A percentile compares a stretch with the other conserved stretches of the same genome.
Evolutionary conservation across 441 rosid genomes (phyloP).

Genomic region (Pelargonium citronellum): DNA sequence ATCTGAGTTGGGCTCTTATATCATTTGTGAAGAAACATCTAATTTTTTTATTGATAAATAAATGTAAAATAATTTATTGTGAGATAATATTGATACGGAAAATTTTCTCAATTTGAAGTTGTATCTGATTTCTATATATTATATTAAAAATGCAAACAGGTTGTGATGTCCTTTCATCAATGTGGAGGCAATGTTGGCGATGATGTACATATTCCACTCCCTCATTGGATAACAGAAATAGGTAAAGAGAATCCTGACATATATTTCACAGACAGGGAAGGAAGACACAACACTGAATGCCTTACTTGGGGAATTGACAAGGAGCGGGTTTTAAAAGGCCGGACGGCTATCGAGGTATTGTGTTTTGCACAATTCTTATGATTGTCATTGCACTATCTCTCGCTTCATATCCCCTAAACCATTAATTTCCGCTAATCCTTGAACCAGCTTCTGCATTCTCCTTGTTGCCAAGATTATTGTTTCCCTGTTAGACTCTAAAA

Average conservation of each 20-base stretch:
- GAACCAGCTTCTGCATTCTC: neutral
- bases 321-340: constrained; percentile 82
- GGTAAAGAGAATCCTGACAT: constrained; percentile 88
- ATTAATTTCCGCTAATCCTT: neutral
- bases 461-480: neutral
- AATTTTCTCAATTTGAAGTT: neutral
- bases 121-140: neutral
- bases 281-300: constrained; percentile 91
- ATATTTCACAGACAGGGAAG: constrained; percentile 91
- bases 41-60: too few relatives aligned
- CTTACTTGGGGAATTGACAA: constrained; percentile 96
- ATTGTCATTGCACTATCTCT: neutral
- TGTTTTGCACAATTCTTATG: neutral
- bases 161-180: constrained; percentile 96
- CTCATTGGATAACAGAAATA: constrained; percentile 95
- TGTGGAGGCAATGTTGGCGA: constrained; percentile 99
- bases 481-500: neutral
- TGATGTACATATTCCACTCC: constrained; percentile 95
- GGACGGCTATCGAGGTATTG: constrained; percentile 89
- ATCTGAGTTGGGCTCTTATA: too few relatives aligned
- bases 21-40: too few relatives aligned
- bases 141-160: constrained; percentile 36
- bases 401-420: neutral
- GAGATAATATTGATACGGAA: neutral
- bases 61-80: too few relatives aligned